These are phyloP conservation scores for Diaporthe eres DNA, from an alignment of 2,329 filamentous ascomycete genomes.

Conservation along the genomic window DNA sequence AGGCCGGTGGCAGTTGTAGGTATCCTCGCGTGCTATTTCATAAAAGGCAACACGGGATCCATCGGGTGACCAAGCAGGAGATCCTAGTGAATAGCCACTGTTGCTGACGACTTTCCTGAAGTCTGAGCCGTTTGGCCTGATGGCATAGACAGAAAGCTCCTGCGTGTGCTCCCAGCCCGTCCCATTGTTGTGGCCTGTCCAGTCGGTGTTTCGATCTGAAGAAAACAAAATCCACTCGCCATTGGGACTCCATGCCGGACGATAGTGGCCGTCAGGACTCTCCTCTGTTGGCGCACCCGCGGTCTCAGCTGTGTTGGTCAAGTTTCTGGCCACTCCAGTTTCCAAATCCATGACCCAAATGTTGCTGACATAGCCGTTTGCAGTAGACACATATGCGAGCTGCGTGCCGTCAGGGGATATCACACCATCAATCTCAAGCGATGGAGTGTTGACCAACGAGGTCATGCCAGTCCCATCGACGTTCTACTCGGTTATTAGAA, in stretches of 20 bases:
- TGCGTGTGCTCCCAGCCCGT: slow-evolving; percentile 59
- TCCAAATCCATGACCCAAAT: slow-evolving; percentile 56
- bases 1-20: slow-evolving; percentile 54
- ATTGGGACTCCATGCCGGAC: slow-evolving; percentile 57
- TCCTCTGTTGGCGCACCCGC: slow-evolving; percentile 36
- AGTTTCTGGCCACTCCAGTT: slow-evolving; percentile 50
- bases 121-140: slow-evolving; percentile 54
- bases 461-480: slow-evolving; percentile 54
- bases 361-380: slow-evolving; percentile 53
- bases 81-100: slow-evolving; percentile 53
- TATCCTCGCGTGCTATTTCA: slow-evolving; percentile 55
- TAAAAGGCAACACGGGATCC: slow-evolving; percentile 55
- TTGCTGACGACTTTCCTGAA: slow-evolving; percentile 54
- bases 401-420: slow-evolving; percentile 56
- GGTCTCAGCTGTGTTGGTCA: slow-evolving; percentile 52
- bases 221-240: slow-evolving; percentile 58
- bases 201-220: slow-evolving; percentile 58
- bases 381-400: slow-evolving; percentile 57
- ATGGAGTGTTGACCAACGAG: slow-evolving; percentile 50
- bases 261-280: slow-evolving; percentile 54
- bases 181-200: slow-evolving; percentile 57
- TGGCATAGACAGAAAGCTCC: slow-evolving; percentile 56
- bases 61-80: slow-evolving; percentile 55
- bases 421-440: slow-evolving; percentile 54
- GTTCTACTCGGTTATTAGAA: slow-evolving; percentile 18